Conservation (phyloP, 768 basidiomycete genomes). For the Podaxis sp. region DNA sequence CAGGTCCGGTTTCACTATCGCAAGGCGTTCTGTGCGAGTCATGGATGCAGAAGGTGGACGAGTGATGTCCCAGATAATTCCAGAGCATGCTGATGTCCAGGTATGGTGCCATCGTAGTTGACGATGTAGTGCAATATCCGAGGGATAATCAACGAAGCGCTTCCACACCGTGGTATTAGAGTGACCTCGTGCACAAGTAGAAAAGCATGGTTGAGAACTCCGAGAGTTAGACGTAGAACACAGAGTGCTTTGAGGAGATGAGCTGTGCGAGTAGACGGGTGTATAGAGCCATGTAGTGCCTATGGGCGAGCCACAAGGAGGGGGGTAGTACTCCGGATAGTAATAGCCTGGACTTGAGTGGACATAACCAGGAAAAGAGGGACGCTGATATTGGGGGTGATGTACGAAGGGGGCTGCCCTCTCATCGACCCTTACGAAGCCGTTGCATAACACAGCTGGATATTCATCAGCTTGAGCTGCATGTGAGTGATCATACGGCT, state of each 20-base stretch:
- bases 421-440: background rate
- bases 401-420: background rate
- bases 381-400: background rate
- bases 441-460: background rate
- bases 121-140: background rate
- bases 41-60: conserved; percentile 32
- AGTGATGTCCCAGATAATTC: conserved; percentile 39
- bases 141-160: background rate
- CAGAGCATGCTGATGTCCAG: background rate
- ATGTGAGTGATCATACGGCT: background rate
- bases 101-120: background rate
- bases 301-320: background rate
- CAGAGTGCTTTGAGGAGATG: background rate
- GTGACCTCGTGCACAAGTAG: no score
- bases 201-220: background rate
- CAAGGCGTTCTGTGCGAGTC: conserved; percentile 24
- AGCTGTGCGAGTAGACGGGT: background rate
- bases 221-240: background rate
- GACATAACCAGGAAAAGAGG: background rate
- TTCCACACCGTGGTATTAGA: background rate
- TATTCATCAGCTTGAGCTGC: background rate
- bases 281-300: background rate
- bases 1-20: conserved; percentile 25
- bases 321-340: background rate
- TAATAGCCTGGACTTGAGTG: background rate